These are phyloP conservation scores for Ophiorrhiza pumila DNA, from an alignment of 257 asterid species.

Conservation along the genomic window DNA sequence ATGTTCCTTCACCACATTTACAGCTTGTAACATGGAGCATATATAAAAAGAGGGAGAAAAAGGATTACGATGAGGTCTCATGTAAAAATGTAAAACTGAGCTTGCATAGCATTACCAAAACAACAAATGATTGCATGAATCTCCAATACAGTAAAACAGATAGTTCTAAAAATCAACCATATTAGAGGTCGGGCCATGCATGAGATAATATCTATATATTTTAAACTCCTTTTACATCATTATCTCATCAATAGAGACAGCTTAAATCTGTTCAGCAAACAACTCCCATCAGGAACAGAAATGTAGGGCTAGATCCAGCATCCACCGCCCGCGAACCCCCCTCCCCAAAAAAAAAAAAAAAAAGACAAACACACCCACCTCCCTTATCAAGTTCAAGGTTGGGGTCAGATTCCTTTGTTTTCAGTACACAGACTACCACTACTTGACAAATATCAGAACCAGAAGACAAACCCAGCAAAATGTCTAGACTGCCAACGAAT, in stretches of 20 bases:
- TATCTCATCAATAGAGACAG: neutral
- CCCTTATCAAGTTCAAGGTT: too few relatives aligned
- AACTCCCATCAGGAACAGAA: neutral
- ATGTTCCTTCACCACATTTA: neutral
- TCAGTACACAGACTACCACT: neutral
- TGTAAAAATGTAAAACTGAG: neutral
- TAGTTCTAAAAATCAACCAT: neutral
- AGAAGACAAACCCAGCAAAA: neutral
- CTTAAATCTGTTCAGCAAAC: neutral
- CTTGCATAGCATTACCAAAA: neutral
- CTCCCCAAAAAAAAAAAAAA: too few relatives aligned
- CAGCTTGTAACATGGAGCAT: neutral
- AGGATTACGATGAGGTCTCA: neutral
- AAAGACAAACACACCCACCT: too few relatives aligned
- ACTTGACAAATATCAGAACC: neutral
- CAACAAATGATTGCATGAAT: too few relatives aligned
- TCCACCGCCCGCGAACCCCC: too few relatives aligned
- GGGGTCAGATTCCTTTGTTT: neutral
- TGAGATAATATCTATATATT: neutral
- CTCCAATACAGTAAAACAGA: neutral
- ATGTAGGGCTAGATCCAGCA: too few relatives aligned
- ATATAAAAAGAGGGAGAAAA: neutral
- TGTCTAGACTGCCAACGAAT: neutral
- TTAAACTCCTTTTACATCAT: neutral
- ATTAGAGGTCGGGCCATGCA: neutral